Conservation (phyloP, 768 basidiomycete species). For the Asterophora lycoperdoides region DNA sequence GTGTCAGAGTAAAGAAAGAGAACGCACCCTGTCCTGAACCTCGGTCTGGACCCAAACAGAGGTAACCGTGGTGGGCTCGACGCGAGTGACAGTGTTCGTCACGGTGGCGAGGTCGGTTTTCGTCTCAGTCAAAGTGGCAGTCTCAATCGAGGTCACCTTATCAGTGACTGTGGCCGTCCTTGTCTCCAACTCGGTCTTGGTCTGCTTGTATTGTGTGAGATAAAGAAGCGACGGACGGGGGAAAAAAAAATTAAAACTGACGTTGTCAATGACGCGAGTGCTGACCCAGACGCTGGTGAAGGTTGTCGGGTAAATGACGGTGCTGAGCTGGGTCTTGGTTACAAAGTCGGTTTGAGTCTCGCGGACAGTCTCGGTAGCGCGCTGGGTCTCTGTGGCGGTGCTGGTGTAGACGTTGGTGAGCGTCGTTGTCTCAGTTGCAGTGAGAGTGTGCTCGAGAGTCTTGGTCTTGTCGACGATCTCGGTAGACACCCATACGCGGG, state of each 20-base stretch:
- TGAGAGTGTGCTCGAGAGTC: conserved; percentile 54
- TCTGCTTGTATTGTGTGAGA: conserved; percentile 29
- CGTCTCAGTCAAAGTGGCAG: conserved; percentile 52
- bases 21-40: conserved; percentile 49
- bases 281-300: conserved; percentile 48
- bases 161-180: conserved; percentile 47
- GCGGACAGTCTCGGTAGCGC: conserved; percentile 43
- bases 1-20: background rate
- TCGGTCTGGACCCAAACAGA: conserved; percentile 52
- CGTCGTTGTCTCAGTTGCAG: conserved; percentile 60
- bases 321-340: conserved; percentile 50
- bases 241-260: conserved; percentile 23
- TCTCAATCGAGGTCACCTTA: conserved; percentile 50
- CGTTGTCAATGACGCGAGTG: conserved; percentile 58
- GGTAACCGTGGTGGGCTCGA: conserved; percentile 56
- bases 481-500: conserved; percentile 63
- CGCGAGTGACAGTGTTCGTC: conserved; percentile 46
- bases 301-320: conserved; percentile 54
- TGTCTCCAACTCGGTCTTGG: conserved; percentile 52
- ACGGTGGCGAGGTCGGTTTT: conserved; percentile 51
- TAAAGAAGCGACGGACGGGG: background rate
- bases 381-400: conserved; percentile 43
- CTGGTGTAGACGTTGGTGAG: conserved; percentile 50
- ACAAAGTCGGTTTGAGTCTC: conserved; percentile 55
- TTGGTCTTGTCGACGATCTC: conserved; percentile 56